Conservation (phyloP, 2,329 filamentous ascomycete species). For the Cladosporium austrohemisphaericum region DNA sequence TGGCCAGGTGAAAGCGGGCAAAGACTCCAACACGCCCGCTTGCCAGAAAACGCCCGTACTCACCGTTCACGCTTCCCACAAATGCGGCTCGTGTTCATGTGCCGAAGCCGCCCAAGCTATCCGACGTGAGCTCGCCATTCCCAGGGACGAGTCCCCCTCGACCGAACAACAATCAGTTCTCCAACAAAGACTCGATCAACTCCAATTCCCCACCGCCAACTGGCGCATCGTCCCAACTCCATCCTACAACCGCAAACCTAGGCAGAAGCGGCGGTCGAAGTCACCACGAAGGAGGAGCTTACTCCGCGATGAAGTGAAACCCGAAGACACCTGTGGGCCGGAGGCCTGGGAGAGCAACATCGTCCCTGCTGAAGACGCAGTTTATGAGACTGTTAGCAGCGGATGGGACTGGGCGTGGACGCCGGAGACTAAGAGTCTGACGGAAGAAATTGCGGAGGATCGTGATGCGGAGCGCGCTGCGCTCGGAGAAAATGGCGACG, state of each 20-base stretch:
- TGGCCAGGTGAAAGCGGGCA: neutral
- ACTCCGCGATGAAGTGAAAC: neutral
- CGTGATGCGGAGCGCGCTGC: too few species aligned
- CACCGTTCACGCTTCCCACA: neutral
- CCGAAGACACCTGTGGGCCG: neutral
- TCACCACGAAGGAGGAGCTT: neutral
- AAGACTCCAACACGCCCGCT: neutral
- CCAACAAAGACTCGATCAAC: neutral
- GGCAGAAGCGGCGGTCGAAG: neutral
- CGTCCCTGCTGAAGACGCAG: neutral
- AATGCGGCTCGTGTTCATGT: slow-evolving; percentile 3
- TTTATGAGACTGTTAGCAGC: neutral
- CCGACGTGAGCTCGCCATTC: neutral
- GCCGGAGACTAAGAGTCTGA: slow-evolving; percentile 5
- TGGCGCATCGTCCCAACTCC: neutral
- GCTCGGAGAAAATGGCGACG: too few species aligned
- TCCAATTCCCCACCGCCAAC: neutral
- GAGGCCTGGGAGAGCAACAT: neutral
- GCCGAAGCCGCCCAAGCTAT: neutral
- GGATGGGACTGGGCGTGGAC: neutral
- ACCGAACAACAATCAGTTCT: neutral
- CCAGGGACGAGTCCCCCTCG: neutral
- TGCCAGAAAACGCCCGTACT: neutral
- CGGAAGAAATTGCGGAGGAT: slow-evolving; percentile 8
- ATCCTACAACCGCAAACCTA: slow-evolving; percentile 8